Percentiles rank a stretch among this genome's conserved stretches.
These are phyloP conservation scores for Schrenkiella parvula DNA, from an alignment of 345 rosid genomes.

Conservation along the genomic window DNA sequence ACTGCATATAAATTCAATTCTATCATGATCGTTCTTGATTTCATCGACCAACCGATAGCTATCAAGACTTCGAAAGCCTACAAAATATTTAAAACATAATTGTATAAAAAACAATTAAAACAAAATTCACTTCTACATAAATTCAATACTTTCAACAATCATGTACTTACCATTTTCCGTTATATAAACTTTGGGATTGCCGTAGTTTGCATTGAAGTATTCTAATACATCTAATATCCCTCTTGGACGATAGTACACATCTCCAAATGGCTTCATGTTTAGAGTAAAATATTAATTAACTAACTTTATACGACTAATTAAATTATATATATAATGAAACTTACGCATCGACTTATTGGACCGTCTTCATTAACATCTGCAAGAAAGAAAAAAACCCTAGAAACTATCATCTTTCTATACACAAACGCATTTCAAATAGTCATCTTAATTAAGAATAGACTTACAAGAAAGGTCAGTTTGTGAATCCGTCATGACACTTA, in stretches of 20 bases:
- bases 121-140: no score
- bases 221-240: slow-evolving; percentile 12
- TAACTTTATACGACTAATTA: neutral
- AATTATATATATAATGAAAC: neutral
- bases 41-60: neutral
- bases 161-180: slow-evolving; percentile 15
- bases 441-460: neutral
- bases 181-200: slow-evolving; percentile 8
- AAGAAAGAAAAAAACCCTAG: neutral
- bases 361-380: slow-evolving; percentile 13
- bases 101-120: neutral
- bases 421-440: neutral
- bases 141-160: no score
- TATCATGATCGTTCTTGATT: slow-evolving; percentile 3
- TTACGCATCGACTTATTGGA: slow-evolving; percentile 11
- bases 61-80: slow-evolving; percentile 7
- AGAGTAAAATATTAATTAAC: neutral
- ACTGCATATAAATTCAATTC: slow-evolving; percentile 9
- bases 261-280: neutral
- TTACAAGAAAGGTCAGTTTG: neutral
- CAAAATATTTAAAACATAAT: neutral
- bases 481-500: slow-evolving; percentile 7
- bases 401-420: neutral
- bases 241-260: slow-evolving; percentile 14
- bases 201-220: slow-evolving; percentile 3